Base-by-base conservation (phyloP, 768 basidiomycete species). In the Boletus rubescentipes region DNA sequence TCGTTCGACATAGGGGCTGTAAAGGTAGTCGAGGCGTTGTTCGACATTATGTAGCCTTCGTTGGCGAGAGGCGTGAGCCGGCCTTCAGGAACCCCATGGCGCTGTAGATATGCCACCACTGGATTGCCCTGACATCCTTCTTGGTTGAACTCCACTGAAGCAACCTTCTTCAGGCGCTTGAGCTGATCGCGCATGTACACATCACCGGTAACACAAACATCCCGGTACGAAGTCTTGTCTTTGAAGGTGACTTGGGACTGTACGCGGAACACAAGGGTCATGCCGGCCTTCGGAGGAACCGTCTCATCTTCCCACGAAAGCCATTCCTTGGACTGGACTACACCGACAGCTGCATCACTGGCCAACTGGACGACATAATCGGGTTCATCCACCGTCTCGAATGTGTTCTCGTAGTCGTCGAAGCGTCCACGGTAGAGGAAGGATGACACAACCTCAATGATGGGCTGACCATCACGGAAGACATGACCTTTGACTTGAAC, bases 361-460 rank as follows among this genome's bases (percentile, higher is more conserved):
- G 79, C 75, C 54, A 97, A 66, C 34, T 85, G 78, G 16, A 99
- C 87, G 29, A 85, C 68, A 70, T 96, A 97, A 60, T 95, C 92
- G 0, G 89, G 86, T 68, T 97, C 94, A 57, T 93, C 87, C 40
- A 87, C 79, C 12, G 86, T 87, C 72, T 98, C 93, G 72, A 99
- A 99, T 0, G 97, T 98, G 75, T 98, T 94, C 69, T 90, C 83
- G 70, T 85, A 98, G 77, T 98, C 97, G 64, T 75, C 78, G 76
- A 98, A 99, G 45, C 84, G 85, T 45, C 97, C 96, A 58, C 97
- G 93, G 75, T 97, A 98, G 39, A 99, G 80, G 88, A 99, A 99
- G 9, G 95, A 79, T 0, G 97, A 98, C 16, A 87, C 79, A 53
- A 98, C 95, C 70, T 98, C 92, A 52, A 98, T 91, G 70, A 97